phyloP scores from a whole-genome alignment of 2,329 filamentous ascomycete genomes.

The Rhynchosporium graminicola region DNA sequence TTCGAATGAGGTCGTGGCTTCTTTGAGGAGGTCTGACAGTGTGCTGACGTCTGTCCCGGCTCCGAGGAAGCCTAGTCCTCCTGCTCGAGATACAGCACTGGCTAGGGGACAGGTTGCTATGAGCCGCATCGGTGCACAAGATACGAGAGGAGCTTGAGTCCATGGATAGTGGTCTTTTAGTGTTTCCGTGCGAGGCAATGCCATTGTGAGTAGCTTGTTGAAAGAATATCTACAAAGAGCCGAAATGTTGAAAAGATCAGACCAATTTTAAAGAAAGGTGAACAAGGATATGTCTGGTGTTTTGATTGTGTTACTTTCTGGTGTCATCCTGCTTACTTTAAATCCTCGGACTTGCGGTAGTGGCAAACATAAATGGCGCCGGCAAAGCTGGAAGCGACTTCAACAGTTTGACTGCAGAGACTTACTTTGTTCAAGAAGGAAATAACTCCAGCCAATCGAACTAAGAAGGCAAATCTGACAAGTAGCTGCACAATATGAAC shows the following conservation, averaged over 20 bases:
- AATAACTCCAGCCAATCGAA: no score
- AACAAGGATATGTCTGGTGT: not conserved
- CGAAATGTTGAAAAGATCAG: not conserved
- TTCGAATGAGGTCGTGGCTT: slow-evolving; percentile 28
- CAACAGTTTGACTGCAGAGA: no score
- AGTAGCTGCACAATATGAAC: no score
- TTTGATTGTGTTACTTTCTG: not conserved
- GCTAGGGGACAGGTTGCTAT: slow-evolving; percentile 59
- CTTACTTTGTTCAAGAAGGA: no score
- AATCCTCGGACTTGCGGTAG: not conserved
- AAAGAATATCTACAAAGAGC: not conserved
- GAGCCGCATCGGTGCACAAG: slow-evolving; percentile 68
- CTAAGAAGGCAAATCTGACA: no score
- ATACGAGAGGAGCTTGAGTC: slow-evolving; percentile 58
- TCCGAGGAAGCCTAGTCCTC: slow-evolving; percentile 52
- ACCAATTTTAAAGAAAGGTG: not conserved
- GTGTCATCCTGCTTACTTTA: not conserved
- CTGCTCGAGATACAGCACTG: slow-evolving; percentile 57
- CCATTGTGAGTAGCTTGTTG: slow-evolving; percentile 7
- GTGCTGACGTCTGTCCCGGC: slow-evolving; percentile 40
- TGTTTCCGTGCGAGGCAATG: slow-evolving; percentile 8
- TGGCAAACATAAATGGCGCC: not conserved
- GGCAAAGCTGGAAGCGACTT: no score
- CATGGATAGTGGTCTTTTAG: slow-evolving; percentile 54
- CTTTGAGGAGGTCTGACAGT: slow-evolving; percentile 35